Conservation (phyloP, 1,284 basidiomycete genomes). For the Papiliotrema nemorosa region DNA sequence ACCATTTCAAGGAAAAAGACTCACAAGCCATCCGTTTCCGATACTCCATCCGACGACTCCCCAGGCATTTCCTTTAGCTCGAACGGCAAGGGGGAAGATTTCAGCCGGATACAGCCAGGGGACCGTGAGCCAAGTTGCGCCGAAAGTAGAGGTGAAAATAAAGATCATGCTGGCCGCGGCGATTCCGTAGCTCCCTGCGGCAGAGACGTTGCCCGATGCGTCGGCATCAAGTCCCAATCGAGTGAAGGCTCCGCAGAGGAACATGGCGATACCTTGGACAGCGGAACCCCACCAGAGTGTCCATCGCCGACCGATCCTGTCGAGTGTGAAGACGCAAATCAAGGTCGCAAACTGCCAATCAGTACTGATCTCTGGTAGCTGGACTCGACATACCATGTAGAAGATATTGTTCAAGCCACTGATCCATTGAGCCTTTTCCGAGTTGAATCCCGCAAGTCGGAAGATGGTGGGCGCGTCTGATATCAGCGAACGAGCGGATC, state of each 20-base stretch:
- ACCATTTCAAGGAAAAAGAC: neutral
- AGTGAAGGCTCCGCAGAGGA: slow-evolving; percentile 27
- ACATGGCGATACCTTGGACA: slow-evolving; percentile 26
- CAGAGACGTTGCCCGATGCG: slow-evolving; percentile 10
- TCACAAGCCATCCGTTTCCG: slow-evolving; percentile 32
- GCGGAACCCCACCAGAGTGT: slow-evolving; percentile 30
- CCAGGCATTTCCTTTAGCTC: slow-evolving; percentile 34
- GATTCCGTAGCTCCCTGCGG: slow-evolving; percentile 20
- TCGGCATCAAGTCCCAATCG: slow-evolving; percentile 19
- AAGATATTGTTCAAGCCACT: slow-evolving; percentile 35
- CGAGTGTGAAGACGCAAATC: slow-evolving; percentile 39
- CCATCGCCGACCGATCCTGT: slow-evolving; percentile 32
- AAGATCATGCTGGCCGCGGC: slow-evolving; percentile 27
- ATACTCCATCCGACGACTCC: slow-evolving; percentile 38
- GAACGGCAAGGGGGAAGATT: slow-evolving; percentile 34
- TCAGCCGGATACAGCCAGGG: slow-evolving; percentile 40
- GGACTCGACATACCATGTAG: slow-evolving; percentile 20
- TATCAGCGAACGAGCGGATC: neutral
- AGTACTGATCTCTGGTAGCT: neutral
- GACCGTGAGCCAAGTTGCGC: slow-evolving; percentile 36
- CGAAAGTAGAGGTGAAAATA: slow-evolving; percentile 31
- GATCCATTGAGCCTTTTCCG: slow-evolving; percentile 36
- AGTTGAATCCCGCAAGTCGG: slow-evolving; percentile 31
- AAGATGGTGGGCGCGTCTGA: slow-evolving; percentile 23
- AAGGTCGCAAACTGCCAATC: slow-evolving; percentile 17